Percentiles rank a stretch among this genome's conserved stretches.
These are phyloP conservation scores for Mortierella sp. DNA, from an alignment of 371 early-diverging fungal species.

Conservation along the genomic window DNA sequence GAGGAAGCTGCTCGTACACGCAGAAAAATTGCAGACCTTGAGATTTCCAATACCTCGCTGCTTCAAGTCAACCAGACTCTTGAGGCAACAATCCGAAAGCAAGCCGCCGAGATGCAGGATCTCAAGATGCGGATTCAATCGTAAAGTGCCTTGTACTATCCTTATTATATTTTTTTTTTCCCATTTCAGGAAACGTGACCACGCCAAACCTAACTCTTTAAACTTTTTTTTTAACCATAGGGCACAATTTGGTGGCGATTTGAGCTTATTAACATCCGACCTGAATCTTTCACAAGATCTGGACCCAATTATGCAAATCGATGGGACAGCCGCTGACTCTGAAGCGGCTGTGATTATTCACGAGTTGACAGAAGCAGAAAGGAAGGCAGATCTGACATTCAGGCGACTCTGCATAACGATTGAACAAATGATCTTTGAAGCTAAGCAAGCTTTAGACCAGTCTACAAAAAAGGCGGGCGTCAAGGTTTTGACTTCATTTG, in stretches of 20 bases:
- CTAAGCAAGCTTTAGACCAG: slow-evolving; percentile 45
- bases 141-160: slow-evolving; percentile 33
- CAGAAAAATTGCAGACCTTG: slow-evolving; percentile 65
- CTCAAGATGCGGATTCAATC: slow-evolving; percentile 60
- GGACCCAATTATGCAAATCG: neutral
- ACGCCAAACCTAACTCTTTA: neutral
- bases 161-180: neutral
- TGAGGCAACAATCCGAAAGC: slow-evolving; percentile 61
- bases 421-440: slow-evolving; percentile 50
- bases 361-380: slow-evolving; percentile 45
- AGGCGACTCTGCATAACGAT: slow-evolving; percentile 42
- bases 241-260: slow-evolving; percentile 37
- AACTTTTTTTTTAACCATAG: slow-evolving; percentile 7
- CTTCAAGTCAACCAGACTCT: slow-evolving; percentile 60
- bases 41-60: slow-evolving; percentile 63
- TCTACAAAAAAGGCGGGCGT: slow-evolving; percentile 45
- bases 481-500: slow-evolving; percentile 51
- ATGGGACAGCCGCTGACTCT: slow-evolving; percentile 1
- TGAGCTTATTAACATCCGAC: slow-evolving; percentile 14
- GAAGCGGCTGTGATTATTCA: slow-evolving; percentile 38
- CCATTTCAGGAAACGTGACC: neutral
- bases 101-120: slow-evolving; percentile 59
- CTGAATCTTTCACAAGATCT: slow-evolving; percentile 4
- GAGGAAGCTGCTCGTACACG: slow-evolving; percentile 51
- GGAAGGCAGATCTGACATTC: slow-evolving; percentile 45